Conservation (phyloP, 441 rosid genomes). For the Populus trichocarpa region DNA sequence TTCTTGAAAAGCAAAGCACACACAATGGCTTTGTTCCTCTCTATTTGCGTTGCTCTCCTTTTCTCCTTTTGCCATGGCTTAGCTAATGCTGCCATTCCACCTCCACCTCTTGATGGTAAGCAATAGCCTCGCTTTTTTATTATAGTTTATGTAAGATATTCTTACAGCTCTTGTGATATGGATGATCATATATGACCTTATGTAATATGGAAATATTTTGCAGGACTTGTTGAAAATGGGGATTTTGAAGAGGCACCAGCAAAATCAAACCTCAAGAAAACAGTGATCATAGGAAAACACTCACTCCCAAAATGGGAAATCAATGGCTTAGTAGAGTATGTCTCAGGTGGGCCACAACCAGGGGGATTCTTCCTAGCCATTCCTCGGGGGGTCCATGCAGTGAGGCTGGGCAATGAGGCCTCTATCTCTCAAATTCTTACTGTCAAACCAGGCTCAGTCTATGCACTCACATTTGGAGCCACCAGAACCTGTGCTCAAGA, state of each 20-base stretch:
- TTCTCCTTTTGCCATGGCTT: conserved; percentile 16
- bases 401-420: conserved; percentile 82
- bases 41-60: conserved; percentile 19
- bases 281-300: conserved; percentile 51
- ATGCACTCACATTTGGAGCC: conserved; percentile 83
- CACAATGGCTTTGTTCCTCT: conserved; percentile 27
- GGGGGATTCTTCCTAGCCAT: conserved; percentile 85
- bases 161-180: too few species aligned
- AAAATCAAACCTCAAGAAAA: conserved; percentile 48
- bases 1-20: background rate
- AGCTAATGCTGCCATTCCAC: conserved; percentile 4
- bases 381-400: conserved; percentile 80
- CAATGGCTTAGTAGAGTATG: conserved; percentile 70
- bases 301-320: conserved; percentile 80
- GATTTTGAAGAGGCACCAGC: conserved; percentile 60
- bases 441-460: conserved; percentile 56
- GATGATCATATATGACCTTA: too few species aligned
- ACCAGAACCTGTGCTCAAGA: conserved; percentile 95
- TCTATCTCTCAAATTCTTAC: conserved; percentile 67
- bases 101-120: conserved; percentile 33
- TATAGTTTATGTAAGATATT: too few species aligned
- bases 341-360: conserved; percentile 77
- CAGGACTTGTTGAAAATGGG: conserved; percentile 64
- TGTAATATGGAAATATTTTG: too few species aligned
- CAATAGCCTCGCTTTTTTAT: background rate